Conservation (phyloP, 768 basidiomycete species). For the Daedaleopsis sinensis region DNA sequence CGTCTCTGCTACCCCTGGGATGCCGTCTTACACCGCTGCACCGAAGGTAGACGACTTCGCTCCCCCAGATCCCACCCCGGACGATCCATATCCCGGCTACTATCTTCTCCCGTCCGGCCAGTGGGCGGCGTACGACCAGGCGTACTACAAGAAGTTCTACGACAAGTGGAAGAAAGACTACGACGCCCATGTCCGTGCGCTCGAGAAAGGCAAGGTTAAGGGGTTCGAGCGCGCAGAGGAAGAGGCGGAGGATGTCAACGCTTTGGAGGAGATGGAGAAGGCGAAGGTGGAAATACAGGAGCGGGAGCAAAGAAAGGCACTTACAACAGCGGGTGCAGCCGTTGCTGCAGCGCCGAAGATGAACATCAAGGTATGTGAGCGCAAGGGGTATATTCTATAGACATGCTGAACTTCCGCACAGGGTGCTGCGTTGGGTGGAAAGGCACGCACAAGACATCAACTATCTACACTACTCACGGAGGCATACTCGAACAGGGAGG, state of each 20-base stretch:
- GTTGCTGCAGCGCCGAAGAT: constrained; percentile 67
- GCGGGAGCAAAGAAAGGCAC: constrained; percentile 72
- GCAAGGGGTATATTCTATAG: neutral
- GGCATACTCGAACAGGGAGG: constrained; percentile 83
- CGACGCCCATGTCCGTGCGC: constrained; percentile 67
- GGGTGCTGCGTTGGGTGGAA: constrained; percentile 71
- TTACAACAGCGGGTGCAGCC: constrained; percentile 66
- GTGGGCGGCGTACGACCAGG: constrained; percentile 76
- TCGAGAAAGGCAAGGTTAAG: constrained; percentile 68
- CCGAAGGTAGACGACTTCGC: constrained; percentile 68
- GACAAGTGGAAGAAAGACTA: constrained; percentile 77
- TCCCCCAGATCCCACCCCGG: constrained; percentile 72
- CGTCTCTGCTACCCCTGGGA: constrained; percentile 6
- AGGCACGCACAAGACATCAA: constrained; percentile 77
- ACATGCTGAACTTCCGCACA: constrained; percentile 42
- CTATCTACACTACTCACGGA: constrained; percentile 79
- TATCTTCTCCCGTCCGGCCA: constrained; percentile 80
- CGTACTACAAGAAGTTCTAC: constrained; percentile 68
- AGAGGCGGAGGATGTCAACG: constrained; percentile 63
- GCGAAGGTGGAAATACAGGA: constrained; percentile 76
- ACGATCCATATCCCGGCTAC: constrained; percentile 85
- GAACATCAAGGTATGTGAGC: constrained; percentile 72
- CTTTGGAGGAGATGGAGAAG: constrained; percentile 74
- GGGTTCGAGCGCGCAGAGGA: constrained; percentile 71
- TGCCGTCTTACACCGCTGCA: constrained; percentile 51